Evolutionary conservation across 140 eudicot genomes (phyloP), one percentile per base, ranked within the genome.

Genomic region (Anethum foeniculum): DNA sequence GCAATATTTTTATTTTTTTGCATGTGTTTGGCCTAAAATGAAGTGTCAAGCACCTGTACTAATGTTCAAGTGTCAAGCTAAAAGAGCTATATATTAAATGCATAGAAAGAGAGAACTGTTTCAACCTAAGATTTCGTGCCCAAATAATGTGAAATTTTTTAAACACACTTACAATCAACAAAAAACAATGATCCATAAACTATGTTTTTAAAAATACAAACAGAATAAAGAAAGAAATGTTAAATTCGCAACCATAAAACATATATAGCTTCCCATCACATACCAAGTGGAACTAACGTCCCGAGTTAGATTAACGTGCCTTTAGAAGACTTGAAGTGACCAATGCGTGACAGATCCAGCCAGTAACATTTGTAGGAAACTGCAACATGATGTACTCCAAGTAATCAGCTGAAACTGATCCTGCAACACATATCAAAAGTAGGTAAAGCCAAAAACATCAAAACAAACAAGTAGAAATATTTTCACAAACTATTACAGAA

Each of bases 281-380:
- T 88, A 82, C 86, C 83, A 88, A 88, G 83, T 52, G 39, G 81
- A 86, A 85, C 77, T 82, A 86, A 81, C 78, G 64, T 86, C 87
- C 81, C 81, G 90, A 85, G 87, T 87, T 83, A 91, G 88, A 88
- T 82, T 86, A 80, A 83, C 99, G 80, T 93, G 98, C 99, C 99
- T 93, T 93, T 81, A 96, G 82, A 75, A 96, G 99, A 89, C 97
- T 96, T 83, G 99, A 96, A 71, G 98, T 96, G 75, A 96, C 99
- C 96, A 96, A 87, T 10, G 97, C 85, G 78, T 93, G 91, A 83
- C 99, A 96, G 77, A 96, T 93, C 99, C 99, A 96, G 73, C 84
- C 99, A 51, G 99, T 96, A 65, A 96, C 92, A 82, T 96, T 96
- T 34, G 99, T 96, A 51, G 99, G 99, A 78, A 96, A 91, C 86